phyloP scores from a whole-genome alignment of 768 basidiomycete species.

The Crassisporium funariophilum region DNA sequence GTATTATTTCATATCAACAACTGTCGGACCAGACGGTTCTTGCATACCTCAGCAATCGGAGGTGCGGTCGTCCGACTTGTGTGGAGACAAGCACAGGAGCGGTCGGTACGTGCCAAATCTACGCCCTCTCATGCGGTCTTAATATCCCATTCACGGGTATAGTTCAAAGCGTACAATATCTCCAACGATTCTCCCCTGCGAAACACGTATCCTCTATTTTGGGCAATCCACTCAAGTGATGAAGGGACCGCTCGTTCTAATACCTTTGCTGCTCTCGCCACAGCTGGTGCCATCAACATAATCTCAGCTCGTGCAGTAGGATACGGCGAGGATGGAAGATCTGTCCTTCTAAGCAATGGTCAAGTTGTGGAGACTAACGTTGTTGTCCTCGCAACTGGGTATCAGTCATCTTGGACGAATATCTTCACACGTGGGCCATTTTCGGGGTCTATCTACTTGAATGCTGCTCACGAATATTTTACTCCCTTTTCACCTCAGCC shows the following conservation, averaged over 20 bases:
- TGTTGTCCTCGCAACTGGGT: slow-evolving; percentile 59
- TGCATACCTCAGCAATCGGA: slow-evolving; percentile 59
- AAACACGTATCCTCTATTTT: slow-evolving; percentile 36
- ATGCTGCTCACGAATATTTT: neutral
- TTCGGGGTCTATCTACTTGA: neutral
- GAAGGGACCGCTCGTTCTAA: slow-evolving; percentile 48
- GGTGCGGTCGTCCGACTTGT: slow-evolving; percentile 46
- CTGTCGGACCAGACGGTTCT: slow-evolving; percentile 40
- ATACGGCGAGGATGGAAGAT: slow-evolving; percentile 34
- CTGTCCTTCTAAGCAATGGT: slow-evolving; percentile 47
- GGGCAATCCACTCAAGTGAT: slow-evolving; percentile 44
- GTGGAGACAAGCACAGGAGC: slow-evolving; percentile 38
- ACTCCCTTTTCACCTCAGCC: slow-evolving; percentile 32
- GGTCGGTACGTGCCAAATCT: slow-evolving; percentile 21
- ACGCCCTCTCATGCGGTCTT: slow-evolving; percentile 14
- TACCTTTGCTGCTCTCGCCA: slow-evolving; percentile 49
- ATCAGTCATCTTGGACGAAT: slow-evolving; percentile 52
- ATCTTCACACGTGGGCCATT: slow-evolving; percentile 26
- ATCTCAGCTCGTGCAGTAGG: slow-evolving; percentile 40
- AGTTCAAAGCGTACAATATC: slow-evolving; percentile 29
- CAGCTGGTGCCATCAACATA: slow-evolving; percentile 49
- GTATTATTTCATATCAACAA: neutral
- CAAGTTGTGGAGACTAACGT: slow-evolving; percentile 39
- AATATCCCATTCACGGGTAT: neutral
- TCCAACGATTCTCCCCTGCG: slow-evolving; percentile 53